Conservation (phyloP, 2,329 filamentous ascomycete genomes). For the Podosphaera leucotricha region DNA sequence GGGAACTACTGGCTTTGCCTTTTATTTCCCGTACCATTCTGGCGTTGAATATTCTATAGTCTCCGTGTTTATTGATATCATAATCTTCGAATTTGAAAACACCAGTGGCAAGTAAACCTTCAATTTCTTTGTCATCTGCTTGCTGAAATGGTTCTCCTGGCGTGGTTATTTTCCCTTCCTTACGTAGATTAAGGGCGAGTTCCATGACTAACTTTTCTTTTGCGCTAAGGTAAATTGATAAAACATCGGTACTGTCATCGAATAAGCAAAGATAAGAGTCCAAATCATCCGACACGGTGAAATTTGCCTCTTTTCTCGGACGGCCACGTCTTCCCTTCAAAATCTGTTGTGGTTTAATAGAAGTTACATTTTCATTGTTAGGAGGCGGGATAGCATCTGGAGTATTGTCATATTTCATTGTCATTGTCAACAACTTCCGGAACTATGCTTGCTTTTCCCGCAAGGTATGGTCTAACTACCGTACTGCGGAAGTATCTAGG, state of each 20-base stretch:
- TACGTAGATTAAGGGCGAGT: background rate
- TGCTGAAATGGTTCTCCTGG: background rate
- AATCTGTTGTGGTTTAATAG: background rate
- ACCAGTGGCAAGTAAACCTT: background rate
- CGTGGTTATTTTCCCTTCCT: background rate
- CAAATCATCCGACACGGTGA: background rate
- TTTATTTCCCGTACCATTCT: constrained; percentile 1
- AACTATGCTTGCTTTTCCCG: background rate
- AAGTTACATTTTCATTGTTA: background rate
- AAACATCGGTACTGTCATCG: background rate
- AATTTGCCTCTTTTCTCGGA: background rate
- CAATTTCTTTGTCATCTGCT: background rate
- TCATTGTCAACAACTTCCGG: background rate
- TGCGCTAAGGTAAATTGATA: background rate
- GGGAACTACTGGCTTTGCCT: background rate
- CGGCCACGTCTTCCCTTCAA: too few species aligned
- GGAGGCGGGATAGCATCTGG: background rate
- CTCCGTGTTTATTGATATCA: background rate
- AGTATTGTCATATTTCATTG: background rate
- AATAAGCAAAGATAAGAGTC: background rate
- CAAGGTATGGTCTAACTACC: constrained; percentile 3
- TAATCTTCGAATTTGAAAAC: background rate
- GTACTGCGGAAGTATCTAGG: constrained; percentile 1
- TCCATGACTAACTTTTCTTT: background rate
- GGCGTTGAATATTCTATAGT: background rate